A percentile compares a stretch with the other conserved stretches of the same genome.
Conservation (phyloP, 2,329 filamentous ascomycete genomes). For the Aspergillus awamori region DNA sequence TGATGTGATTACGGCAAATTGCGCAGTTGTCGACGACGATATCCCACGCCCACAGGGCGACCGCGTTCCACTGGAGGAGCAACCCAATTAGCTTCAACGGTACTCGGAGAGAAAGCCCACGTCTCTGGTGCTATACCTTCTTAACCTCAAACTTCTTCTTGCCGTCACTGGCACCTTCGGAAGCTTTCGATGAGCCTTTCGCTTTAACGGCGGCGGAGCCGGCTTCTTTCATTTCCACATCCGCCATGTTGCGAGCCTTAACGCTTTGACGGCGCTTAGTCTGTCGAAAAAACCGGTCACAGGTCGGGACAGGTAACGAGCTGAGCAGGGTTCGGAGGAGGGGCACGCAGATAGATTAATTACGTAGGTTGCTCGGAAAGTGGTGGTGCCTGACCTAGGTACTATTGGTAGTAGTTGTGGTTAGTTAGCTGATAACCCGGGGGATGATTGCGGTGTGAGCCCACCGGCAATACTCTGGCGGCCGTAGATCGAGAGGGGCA, state of each 20-base stretch:
- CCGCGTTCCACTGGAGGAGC: constrained; percentile 83
- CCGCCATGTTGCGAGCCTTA: constrained; percentile 68
- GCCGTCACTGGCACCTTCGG: constrained; percentile 58
- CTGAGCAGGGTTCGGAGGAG: constrained; percentile 4
- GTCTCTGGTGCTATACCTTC: constrained; percentile 65
- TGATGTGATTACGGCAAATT: constrained; percentile 99
- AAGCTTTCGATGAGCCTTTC: constrained; percentile 59
- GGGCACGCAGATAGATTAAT: constrained; percentile 18
- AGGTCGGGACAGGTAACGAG: not conserved
- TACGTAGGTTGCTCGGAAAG: constrained; percentile 21
- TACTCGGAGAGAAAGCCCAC: not conserved
- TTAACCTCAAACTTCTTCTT: constrained; percentile 99
- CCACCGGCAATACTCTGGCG: not conserved
- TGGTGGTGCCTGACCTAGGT: not conserved
- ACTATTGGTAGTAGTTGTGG: constrained; percentile 4
- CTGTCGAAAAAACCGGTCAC: not conserved
- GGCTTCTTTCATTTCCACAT: constrained; percentile 95
- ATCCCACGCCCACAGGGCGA: constrained; percentile 98
- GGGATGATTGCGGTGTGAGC: constrained; percentile 23
- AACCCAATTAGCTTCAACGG: constrained; percentile 8
- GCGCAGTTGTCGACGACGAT: constrained; percentile 99
- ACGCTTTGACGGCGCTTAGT: not conserved
- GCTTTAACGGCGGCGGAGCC: constrained; percentile 57
- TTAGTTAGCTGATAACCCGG: constrained; percentile 21
- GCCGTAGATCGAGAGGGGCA: not conserved